A percentile compares a stretch with the other conserved stretches of the same genome.
Conservation (phyloP, 2,329 filamentous ascomycete species). For the Colletotrichum noveboracense region DNA sequence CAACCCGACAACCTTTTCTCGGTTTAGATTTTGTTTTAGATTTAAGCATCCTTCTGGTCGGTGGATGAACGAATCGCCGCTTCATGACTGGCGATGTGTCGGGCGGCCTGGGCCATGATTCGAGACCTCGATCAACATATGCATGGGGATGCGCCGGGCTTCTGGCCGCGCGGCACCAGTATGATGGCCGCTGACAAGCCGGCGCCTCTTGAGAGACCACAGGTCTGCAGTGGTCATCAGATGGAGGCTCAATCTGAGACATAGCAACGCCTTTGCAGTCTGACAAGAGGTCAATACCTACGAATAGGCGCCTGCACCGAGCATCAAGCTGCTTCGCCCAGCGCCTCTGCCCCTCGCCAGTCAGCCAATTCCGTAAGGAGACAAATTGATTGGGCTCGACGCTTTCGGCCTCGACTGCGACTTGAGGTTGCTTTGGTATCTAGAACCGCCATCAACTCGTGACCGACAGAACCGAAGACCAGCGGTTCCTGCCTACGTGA, state of each 20-base stretch:
- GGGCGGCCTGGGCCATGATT: neutral
- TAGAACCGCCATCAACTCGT: neutral
- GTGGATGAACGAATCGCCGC: neutral
- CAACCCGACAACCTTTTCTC: neutral
- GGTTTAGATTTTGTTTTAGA: constrained; percentile 7
- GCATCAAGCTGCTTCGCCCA: neutral
- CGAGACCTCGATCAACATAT: neutral
- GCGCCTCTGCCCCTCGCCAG: neutral
- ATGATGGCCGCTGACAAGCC: neutral
- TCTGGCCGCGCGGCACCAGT: constrained; percentile 10
- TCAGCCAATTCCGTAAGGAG: neutral
- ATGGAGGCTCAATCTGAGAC: neutral
- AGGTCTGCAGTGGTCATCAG: neutral
- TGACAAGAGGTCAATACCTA: neutral
- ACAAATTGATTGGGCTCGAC: neutral
- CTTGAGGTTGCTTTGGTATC: neutral
- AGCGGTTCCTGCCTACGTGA: neutral
- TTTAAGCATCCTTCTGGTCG: constrained; percentile 2
- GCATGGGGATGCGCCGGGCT: neutral
- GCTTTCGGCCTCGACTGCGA: neutral
- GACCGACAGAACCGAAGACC: neutral
- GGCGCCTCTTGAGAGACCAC: neutral
- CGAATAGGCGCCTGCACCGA: neutral
- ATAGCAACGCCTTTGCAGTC: neutral
- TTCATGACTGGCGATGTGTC: neutral